phyloP scores from a whole-genome alignment of 78 protist species.

The Dictyostelium capitatum region DNA sequence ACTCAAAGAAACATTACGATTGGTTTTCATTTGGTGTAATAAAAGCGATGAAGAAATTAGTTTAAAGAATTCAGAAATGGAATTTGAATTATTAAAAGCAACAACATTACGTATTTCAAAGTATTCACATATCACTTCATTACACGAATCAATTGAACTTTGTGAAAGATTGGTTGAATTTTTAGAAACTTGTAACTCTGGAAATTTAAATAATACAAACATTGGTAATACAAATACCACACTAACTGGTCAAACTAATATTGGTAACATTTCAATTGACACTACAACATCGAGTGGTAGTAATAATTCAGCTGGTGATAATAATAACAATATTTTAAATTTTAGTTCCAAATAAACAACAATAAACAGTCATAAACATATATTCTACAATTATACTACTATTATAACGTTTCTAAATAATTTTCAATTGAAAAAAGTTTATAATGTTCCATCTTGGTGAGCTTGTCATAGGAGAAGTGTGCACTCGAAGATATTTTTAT shows the following conservation, averaged over 20 bases:
- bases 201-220: neutral
- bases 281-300: neutral
- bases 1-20: slow-evolving; percentile 11
- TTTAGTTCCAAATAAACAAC: too few relatives aligned
- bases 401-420: too few relatives aligned
- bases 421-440: too few relatives aligned
- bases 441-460: too few relatives aligned
- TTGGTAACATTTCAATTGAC: neutral
- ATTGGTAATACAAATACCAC: neutral
- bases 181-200: neutral
- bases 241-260: neutral
- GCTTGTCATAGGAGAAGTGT: too few relatives aligned
- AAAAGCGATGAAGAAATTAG: neutral
- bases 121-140: neutral
- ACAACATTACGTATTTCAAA: neutral
- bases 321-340: too few relatives aligned
- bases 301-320: neutral
- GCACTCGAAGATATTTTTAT: too few relatives aligned
- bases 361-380: too few relatives aligned
- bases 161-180: slow-evolving; percentile 23
- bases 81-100: slow-evolving; percentile 19
- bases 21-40: slow-evolving; percentile 13
- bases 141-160: neutral
- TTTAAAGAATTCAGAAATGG: neutral
- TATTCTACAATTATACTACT: too few relatives aligned